Evolutionary conservation across 1,284 basidiomycete species (phyloP), one percentile per base, ranked within the genome.

Genomic region (Microbotryum scabiosae): DNA sequence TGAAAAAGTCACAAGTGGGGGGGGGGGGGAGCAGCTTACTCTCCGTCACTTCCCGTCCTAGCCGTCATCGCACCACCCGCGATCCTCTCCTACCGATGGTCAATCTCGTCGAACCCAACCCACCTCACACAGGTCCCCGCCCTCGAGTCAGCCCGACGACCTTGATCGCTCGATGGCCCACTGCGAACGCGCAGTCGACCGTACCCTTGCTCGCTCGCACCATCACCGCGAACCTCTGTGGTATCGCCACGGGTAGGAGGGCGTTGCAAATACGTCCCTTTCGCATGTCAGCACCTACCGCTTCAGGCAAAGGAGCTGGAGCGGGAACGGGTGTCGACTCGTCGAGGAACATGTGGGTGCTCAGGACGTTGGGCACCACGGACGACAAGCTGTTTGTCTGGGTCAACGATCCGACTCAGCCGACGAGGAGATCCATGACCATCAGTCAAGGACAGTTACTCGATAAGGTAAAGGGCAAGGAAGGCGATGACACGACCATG

Each of bases 311-410:
- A 14, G 36, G 45, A 18, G 4, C 26, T 7, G 47, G 26, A 20
- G 45, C 25, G 47, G 55, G 20, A 61, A 65, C 36, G 36, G 12
- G 10, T 16, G 14, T 10, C 36, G 36, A 41, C 12, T 41, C 36
- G 36, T 41, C 36, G 7, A 28, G 67, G 44, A 67, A 63, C 61
- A 54, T 69, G 59, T 69, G 60, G 43, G 61, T 69, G 43, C 43
- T 65, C 21, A 23, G 67, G n/a, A 52, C 45, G 8, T 21, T 67
- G 43, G 56, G 53, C 25, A 45, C 32, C 7, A 16, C 18, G 2
- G 4, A 4, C 16, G 67, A 69, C 28, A n/a, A 43, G 14, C 52
- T 62, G 46, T 48, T 30, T 12, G 51, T 69, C 21, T 48, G 67
- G n/a, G 63, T 69, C 30, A 52, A 67, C 36, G 65, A 69, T 26